Base-by-base conservation (phyloP, 345 rosid species). In the Eucalyptus marginata region DNA sequence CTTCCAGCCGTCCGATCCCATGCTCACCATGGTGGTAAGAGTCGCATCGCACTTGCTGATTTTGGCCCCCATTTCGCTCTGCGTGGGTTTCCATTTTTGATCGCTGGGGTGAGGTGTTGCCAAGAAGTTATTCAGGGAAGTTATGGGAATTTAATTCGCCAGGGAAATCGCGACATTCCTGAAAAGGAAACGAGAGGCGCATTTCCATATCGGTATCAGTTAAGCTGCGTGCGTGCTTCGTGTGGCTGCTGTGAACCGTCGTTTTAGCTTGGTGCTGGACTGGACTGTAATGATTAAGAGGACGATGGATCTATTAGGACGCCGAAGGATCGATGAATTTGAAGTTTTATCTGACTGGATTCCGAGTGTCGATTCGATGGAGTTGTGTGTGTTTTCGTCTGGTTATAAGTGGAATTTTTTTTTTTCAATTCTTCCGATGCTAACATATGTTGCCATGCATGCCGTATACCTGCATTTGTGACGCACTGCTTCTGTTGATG, bases 1-100 rank as follows among this genome's bases (percentile, higher is more conserved):
- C 86, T 97, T 95, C 91, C 99, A 97, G 91, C 99, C 99, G 33
- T 96, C 99, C 62, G 98, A 97, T 95, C 94, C 99, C 29, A 95
- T 97, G 92, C 98, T 97, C 87, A 95, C 96, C 54, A 94, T 95
- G 97, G 99, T 90, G 97, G 99, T 96, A 56, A 56, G 93, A 11
- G 94, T 84, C 88, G 56, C 62, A 24, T 29, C 62, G 64, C 47
- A 47, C 49, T 52, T 51, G 86, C 85, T 88, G 49, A 43, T 49
- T 25, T 64, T 87, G 6, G 40, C 20, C 68, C 31, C 68, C 51
- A 24, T 44, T 40, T 59, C 47, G 49, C 36, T 13, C 56, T 16
- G 33, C 13, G 24, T 49, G 27, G 25, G 29, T 22, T 56, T 56
- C 29, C 29, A 22, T 43, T 64, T 13, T n/a, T 29, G 13, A 56